These are phyloP conservation scores for Didymella segeticola DNA, from an alignment of 2,329 filamentous ascomycete genomes.

Conservation along the genomic window DNA sequence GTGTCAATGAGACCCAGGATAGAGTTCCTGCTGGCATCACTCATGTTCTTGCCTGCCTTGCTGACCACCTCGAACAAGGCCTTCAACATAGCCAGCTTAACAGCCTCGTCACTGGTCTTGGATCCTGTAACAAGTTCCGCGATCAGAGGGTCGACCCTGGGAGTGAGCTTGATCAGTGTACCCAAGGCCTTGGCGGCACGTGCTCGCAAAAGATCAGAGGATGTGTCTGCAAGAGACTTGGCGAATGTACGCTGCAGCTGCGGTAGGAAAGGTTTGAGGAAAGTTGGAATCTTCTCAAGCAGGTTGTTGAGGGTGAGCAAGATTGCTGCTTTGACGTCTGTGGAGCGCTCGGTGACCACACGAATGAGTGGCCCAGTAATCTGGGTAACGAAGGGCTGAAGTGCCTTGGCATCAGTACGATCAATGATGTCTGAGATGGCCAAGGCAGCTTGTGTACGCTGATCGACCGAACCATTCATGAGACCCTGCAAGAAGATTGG, in stretches of 20 bases:
- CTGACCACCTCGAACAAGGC: constrained; percentile 95
- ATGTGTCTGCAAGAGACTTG: constrained; percentile 90
- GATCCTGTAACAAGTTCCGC: constrained; percentile 92
- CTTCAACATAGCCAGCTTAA: constrained; percentile 95
- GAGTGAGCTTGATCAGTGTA: constrained; percentile 93
- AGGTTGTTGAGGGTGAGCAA: constrained; percentile 93
- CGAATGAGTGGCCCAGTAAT: constrained; percentile 97
- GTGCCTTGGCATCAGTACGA: constrained; percentile 81
- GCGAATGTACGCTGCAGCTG: constrained; percentile 97
- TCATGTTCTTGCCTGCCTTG: constrained; percentile 95
- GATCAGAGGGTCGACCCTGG: constrained; percentile 93
- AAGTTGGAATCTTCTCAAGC: constrained; percentile 93
- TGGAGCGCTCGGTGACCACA: constrained; percentile 94
- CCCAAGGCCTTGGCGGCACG: constrained; percentile 93
- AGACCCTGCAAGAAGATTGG: constrained; percentile 97
- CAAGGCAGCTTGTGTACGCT: constrained; percentile 88
- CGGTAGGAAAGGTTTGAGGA: constrained; percentile 94
- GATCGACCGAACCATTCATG: constrained; percentile 93
- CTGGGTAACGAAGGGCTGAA: constrained; percentile 95
- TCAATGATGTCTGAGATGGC: constrained; percentile 97
- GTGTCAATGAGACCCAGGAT: constrained; percentile 88
- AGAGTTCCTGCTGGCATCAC: constrained; percentile 83
- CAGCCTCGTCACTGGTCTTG: constrained; percentile 85
- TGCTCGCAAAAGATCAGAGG: constrained; percentile 84
- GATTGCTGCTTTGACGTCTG: constrained; percentile 95